These are phyloP conservation scores for Geotrichum candidum DNA, from an alignment of 1,139 yeast species.

Conservation along the genomic window DNA sequence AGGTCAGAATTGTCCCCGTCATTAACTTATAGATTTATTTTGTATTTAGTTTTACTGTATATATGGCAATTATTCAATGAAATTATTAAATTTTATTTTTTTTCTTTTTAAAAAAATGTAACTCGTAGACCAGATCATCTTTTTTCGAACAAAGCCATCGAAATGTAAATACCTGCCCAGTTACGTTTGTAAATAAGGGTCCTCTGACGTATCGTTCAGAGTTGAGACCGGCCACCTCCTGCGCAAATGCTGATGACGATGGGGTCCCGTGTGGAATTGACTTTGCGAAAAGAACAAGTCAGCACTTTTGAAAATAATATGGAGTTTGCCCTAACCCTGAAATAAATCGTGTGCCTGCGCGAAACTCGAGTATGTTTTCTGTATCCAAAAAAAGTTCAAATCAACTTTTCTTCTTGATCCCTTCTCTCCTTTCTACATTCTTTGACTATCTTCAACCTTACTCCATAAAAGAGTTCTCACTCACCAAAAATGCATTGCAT, in stretches of 20 bases:
- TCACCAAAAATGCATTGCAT: conserved; percentile 2
- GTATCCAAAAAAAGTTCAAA: neutral
- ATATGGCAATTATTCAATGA: too few relatives aligned
- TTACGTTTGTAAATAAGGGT: too few relatives aligned
- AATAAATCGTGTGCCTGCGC: neutral
- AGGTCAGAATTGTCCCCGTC: neutral
- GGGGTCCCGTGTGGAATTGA: neutral
- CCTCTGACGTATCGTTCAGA: too few relatives aligned
- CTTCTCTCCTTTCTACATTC: neutral
- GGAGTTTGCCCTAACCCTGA: neutral
- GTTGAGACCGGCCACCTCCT: neutral
- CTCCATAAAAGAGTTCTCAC: neutral
- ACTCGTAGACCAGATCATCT: too few relatives aligned
- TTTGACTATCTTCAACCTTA: neutral
- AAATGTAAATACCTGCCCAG: too few relatives aligned
- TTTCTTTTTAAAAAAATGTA: too few relatives aligned
- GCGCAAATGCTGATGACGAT: neutral
- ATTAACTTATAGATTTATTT: too few relatives aligned
- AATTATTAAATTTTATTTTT: too few relatives aligned
- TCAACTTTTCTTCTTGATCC: neutral
- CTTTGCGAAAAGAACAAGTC: neutral
- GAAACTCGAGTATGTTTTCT: neutral
- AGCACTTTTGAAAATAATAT: neutral
- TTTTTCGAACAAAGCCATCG: too few relatives aligned
- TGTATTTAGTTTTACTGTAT: too few relatives aligned